phyloP scores from a whole-genome alignment of 2,329 filamentous ascomycete species.

The Paecilomyces dactylethromorphus region DNA sequence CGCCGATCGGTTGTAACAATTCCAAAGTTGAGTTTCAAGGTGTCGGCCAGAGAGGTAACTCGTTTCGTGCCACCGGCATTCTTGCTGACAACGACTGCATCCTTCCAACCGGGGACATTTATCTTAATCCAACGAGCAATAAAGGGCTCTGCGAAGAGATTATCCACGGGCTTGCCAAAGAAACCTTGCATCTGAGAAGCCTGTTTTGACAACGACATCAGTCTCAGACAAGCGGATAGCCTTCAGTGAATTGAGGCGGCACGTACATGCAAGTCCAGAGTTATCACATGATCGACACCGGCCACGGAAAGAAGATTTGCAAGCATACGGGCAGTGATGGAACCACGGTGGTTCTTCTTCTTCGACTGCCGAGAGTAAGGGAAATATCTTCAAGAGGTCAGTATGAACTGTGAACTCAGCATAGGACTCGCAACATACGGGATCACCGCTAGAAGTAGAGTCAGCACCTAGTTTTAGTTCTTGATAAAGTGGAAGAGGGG shows the following conservation, averaged over 20 bases:
- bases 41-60: conserved; percentile 91
- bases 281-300: conserved; percentile 95
- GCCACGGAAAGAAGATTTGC: conserved; percentile 90
- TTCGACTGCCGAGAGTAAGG: conserved; percentile 99
- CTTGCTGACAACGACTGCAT: conserved; percentile 95
- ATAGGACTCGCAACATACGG: conserved; percentile 35
- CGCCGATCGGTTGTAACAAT: conserved; percentile 66
- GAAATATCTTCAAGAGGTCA: conserved; percentile 61
- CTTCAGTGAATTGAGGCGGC: not conserved
- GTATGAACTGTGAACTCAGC: conserved; percentile 22
- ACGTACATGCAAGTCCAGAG: conserved; percentile 80
- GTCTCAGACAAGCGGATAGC: not conserved
- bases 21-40: conserved; percentile 93
- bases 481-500: not conserved
- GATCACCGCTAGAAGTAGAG: conserved; percentile 34
- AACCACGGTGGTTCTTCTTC: conserved; percentile 94
- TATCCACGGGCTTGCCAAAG: conserved; percentile 96
- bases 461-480: not conserved
- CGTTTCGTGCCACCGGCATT: conserved; percentile 96
- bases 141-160: conserved; percentile 90
- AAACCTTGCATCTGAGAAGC: conserved; percentile 99
- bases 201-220: conserved; percentile 20
- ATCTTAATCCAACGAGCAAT: conserved; percentile 92
- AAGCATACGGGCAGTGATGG: conserved; percentile 94
- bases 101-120: conserved; percentile 77